Percentiles rank a stretch among this genome's conserved stretches.
Conservation (phyloP, 1,139 yeast species). For the Yamadazyma buinensis region DNA sequence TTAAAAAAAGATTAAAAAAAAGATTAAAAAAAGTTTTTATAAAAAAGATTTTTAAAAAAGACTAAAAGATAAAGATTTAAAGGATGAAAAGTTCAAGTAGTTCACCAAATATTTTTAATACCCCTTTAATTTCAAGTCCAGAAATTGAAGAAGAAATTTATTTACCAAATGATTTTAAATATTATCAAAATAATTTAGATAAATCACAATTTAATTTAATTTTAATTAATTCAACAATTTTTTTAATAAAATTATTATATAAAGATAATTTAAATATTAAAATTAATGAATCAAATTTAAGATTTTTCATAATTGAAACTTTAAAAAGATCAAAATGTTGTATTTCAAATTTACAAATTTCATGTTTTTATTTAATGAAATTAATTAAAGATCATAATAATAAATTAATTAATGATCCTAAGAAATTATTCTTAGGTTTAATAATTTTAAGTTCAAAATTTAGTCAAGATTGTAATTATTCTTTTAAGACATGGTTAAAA, state of each 20-base stretch:
- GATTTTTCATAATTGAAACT: slow-evolving; percentile 58
- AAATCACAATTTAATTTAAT: slow-evolving; percentile 42
- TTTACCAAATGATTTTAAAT: slow-evolving; percentile 37
- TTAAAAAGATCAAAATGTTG: slow-evolving; percentile 67
- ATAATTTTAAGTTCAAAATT: slow-evolving; percentile 70
- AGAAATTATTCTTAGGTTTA: slow-evolving; percentile 63
- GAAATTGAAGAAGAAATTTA: slow-evolving; percentile 3
- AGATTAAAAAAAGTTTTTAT: too few species aligned
- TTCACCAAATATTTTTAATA: slow-evolving; percentile 4
- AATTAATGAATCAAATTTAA: slow-evolving; percentile 24
- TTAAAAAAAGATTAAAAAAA: too few species aligned
- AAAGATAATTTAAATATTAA: slow-evolving; percentile 14
- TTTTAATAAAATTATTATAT: slow-evolving; percentile 35
- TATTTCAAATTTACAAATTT: slow-evolving; percentile 59
- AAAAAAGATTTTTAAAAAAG: too few species aligned
- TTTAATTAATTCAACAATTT: slow-evolving; percentile 35
- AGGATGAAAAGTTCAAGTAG: background rate
- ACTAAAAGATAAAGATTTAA: too few species aligned
- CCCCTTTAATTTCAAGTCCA: slow-evolving; percentile 5
- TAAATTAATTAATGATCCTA: slow-evolving; percentile 44
- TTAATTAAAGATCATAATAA: slow-evolving; percentile 24
- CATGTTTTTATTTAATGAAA: slow-evolving; percentile 59
- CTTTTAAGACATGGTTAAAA: slow-evolving; percentile 71
- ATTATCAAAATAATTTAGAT: slow-evolving; percentile 38
- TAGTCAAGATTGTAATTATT: slow-evolving; percentile 68